phyloP scores from a whole-genome alignment of 768 basidiomycete species.

The Panellus pusillus region DNA sequence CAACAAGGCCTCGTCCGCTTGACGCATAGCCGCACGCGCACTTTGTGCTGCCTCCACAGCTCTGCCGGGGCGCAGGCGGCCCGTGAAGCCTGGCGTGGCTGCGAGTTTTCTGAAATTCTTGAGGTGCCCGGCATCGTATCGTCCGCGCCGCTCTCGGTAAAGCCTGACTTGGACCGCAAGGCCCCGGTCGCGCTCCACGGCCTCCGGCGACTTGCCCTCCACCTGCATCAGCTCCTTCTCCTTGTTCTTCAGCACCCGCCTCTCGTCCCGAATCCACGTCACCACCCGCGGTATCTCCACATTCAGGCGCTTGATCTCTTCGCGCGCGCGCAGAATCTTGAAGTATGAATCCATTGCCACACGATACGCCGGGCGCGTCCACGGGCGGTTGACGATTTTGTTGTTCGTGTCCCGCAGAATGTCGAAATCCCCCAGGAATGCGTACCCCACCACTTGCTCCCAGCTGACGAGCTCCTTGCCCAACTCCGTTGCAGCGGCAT shows the following conservation, averaged over 20 bases:
- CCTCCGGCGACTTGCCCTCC: background rate
- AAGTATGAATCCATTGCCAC: conserved; percentile 18
- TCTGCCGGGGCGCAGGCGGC: background rate
- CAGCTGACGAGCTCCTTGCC: too few species aligned
- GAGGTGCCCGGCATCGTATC: conserved; percentile 5
- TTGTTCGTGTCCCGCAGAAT: too few species aligned
- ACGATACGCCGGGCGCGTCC: conserved; percentile 18
- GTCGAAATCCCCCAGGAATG: too few species aligned
- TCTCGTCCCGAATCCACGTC: conserved; percentile 5
- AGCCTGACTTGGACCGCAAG: background rate
- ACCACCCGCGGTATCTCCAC: conserved; percentile 23
- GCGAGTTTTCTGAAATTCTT: background rate
- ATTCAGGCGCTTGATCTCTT: conserved; percentile 26
- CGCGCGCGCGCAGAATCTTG: conserved; percentile 21
- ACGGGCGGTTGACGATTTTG: background rate
- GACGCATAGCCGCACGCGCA: background rate
- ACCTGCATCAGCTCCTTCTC: background rate
- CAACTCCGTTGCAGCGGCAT: too few species aligned
- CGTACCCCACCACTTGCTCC: too few species aligned
- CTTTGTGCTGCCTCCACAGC: background rate
- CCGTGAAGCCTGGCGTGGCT: conserved; percentile 5
- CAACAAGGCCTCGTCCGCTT: too few species aligned
- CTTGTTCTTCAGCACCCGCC: background rate
- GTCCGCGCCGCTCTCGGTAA: background rate
- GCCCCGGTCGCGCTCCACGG: background rate